Conservation (phyloP, 306 rosid species). For the Dryas drummondii region DNA sequence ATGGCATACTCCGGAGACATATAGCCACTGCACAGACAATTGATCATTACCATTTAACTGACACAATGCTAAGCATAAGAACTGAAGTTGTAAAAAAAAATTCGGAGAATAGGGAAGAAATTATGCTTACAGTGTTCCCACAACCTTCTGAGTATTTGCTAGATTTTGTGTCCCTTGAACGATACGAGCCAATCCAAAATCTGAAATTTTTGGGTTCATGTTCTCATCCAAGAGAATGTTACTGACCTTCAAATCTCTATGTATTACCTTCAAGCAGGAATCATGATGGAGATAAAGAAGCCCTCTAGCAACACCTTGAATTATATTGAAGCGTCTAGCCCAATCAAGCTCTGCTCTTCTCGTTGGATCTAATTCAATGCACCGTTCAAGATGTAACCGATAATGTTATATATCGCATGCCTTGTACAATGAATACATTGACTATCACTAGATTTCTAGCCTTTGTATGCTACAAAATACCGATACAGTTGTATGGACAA, state of each 20-base stretch:
- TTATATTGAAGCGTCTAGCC: constrained; percentile 16
- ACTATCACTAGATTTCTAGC: background rate
- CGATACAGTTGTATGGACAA: background rate
- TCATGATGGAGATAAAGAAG: constrained; percentile 17
- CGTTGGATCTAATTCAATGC: constrained; percentile 12
- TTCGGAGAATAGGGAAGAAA: background rate
- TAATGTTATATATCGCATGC: background rate
- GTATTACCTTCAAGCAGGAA: constrained; percentile 15
- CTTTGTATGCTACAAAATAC: background rate
- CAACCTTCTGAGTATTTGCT: constrained; percentile 27
- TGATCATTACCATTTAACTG: no score
- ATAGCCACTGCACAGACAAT: constrained; percentile 18
- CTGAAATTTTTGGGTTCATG: constrained; percentile 40
- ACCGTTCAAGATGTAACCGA: background rate
- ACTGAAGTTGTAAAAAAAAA: no score
- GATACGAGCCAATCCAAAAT: constrained; percentile 38
- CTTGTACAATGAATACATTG: background rate
- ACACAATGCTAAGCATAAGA: no score
- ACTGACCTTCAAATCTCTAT: constrained; percentile 33
- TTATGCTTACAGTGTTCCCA: constrained; percentile 35
- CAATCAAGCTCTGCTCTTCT: constrained; percentile 18
- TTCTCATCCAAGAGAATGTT: constrained; percentile 31
- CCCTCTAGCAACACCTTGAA: constrained; percentile 29
- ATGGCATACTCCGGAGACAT: constrained; percentile 33
- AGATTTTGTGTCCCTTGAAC: constrained; percentile 8